Conservation (phyloP, 148 eudicot genomes). For the Amaranthus hypochondriacus region DNA sequence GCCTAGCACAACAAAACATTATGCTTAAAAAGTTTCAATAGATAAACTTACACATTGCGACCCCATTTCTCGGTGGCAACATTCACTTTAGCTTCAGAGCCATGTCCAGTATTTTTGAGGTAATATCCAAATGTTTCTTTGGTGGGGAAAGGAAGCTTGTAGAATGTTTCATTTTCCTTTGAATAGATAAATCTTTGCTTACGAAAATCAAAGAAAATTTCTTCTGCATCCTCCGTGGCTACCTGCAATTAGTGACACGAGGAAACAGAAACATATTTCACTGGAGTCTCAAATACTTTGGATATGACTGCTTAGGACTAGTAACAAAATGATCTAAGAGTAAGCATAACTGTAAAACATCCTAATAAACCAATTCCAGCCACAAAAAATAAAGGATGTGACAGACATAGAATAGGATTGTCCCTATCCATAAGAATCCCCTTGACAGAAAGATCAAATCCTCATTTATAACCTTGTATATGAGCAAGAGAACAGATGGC, state of each 20-base stretch:
- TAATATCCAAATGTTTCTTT: constrained; percentile 87
- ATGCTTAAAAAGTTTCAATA: background rate
- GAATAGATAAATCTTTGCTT: constrained; percentile 87
- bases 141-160: constrained; percentile 87
- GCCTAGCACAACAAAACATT: background rate
- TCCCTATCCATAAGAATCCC: background rate
- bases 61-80: constrained; percentile 93
- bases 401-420: background rate
- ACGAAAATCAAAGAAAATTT: constrained; percentile 86
- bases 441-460: background rate
- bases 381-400: background rate
- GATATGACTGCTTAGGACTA: background rate
- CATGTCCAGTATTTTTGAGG: constrained; percentile 78
- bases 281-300: background rate
- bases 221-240: constrained; percentile 47
- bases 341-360: background rate
- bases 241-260: constrained; percentile 35
- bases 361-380: background rate
- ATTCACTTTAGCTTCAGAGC: constrained; percentile 76
- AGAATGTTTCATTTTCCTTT: constrained; percentile 63
- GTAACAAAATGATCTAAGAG: background rate
- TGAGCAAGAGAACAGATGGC: no score
- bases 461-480: background rate
- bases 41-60: constrained; percentile 63
- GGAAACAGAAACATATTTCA: background rate